Evolutionary conservation across 2,329 filamentous ascomycete genomes (phyloP), one percentile per base, ranked within the genome.

Genomic region (Sclerotinia nivalis): DNA sequence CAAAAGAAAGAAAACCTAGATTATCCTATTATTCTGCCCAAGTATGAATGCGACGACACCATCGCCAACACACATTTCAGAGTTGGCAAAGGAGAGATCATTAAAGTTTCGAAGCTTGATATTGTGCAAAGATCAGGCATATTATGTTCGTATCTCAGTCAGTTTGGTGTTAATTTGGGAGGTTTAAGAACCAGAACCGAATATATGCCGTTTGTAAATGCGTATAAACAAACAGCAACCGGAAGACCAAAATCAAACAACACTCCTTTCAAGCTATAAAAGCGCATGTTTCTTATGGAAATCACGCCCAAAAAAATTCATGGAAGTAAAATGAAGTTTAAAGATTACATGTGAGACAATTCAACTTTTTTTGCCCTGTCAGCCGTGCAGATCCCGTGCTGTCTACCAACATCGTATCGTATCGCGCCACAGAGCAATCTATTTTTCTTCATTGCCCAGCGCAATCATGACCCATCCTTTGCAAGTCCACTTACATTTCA

Each of bases 401-500:
- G 40, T 47, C 25, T 47, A 61, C 31, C 34, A 43, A 61, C 28
- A 68, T 68, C 66, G 54, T 68, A 60, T 68, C 54, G 54, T 58
- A 50, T 56, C 66, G 45, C 55, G 66, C 31, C 66, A 68, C 66
- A 68, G 54, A 52, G 28, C 55, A 68, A 59, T 52, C 55, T n/a
- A 50, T 60, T 68, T 68, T 68, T 68, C 55, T 60, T 31, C 31
- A 62, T 68, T 69, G 67, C 58, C 52, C 64, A 49, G 64, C 47
- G 55, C 69, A 70, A 70, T 60, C 69, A 70, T 70, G 62, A 68
- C 22, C 64, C 61, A 54, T 61, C n/a, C 55, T 62, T 49, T 61
- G 40, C 70, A 59, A 64, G 62, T 67, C 45, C 52, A 52, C 58
- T 64, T 34, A 37, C 64, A 69, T 58, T 60, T 7, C 34, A 22